Evolutionary conservation across 495 filamentous ascomycete genomes (phyloP).

Genomic region (Trichoderma virens): DNA sequence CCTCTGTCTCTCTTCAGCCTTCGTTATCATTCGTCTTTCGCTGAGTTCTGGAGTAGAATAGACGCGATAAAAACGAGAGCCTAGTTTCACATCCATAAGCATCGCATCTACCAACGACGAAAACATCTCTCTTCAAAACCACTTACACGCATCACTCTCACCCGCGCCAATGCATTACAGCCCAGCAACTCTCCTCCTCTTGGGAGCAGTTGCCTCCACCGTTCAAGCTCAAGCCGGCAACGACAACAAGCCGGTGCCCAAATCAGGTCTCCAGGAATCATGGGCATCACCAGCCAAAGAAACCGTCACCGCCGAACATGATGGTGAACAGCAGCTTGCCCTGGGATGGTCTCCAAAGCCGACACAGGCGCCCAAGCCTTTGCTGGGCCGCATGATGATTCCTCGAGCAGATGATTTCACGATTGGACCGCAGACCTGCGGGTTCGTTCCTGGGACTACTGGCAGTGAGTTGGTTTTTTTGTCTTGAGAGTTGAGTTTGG

Average conservation of each 20-base stretch:
- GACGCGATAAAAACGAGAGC: too few relatives aligned
- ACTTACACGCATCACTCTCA: background rate
- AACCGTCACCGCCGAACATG: background rate
- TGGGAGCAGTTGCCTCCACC: background rate
- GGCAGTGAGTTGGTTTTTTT: background rate
- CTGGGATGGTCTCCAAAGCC: constrained; percentile 5
- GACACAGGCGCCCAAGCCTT: background rate
- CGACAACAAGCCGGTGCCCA: background rate
- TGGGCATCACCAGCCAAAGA: background rate
- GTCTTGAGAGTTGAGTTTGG: background rate
- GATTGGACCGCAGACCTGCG: background rate
- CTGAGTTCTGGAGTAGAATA: too few relatives aligned
- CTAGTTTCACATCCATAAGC: too few relatives aligned
- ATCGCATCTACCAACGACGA: too few relatives aligned
- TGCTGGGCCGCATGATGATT: constrained; percentile 5
- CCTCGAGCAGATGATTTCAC: background rate
- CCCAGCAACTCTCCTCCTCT: background rate
- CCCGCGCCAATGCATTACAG: background rate
- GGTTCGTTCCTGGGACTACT: background rate
- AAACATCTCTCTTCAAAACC: too few relatives aligned
- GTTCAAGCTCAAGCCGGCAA: background rate
- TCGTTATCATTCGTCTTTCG: too few relatives aligned
- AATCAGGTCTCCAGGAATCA: background rate
- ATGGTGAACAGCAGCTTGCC: background rate
- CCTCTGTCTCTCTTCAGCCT: too few relatives aligned